These are phyloP conservation scores for Solanum virginianum DNA, from an alignment of 257 asterid species.

Conservation along the genomic window DNA sequence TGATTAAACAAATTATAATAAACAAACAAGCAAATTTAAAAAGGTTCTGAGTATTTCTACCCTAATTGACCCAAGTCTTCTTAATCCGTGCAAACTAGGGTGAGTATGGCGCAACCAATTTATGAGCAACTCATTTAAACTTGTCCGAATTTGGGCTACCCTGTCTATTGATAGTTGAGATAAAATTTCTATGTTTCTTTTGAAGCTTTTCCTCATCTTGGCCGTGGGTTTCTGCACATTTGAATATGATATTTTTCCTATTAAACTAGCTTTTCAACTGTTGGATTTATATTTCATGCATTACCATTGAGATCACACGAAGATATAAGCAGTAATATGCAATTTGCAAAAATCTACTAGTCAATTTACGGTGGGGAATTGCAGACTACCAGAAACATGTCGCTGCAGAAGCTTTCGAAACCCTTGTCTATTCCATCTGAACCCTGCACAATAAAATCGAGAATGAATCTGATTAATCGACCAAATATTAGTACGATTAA, in stretches of 20 bases:
- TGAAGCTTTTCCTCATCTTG: not conserved
- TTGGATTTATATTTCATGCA: not conserved
- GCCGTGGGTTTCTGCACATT: not conserved
- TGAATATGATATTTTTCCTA: not conserved
- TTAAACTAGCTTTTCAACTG: not conserved
- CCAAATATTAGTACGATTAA: not conserved
- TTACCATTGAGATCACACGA: not conserved
- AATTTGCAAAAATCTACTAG: not conserved
- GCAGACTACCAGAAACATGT: constrained; percentile 42
- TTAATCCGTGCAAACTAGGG: not conserved
- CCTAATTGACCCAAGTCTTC: not conserved
- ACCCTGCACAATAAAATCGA: constrained; percentile 22
- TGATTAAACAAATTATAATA: not conserved
- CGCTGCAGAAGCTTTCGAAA: constrained; percentile 51
- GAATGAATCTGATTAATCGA: not conserved
- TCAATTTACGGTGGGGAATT: not conserved
- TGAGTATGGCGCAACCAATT: not conserved
- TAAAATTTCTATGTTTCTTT: not conserved
- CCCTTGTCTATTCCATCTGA: constrained; percentile 31
- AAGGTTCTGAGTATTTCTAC: not conserved
- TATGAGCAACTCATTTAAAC: not conserved
- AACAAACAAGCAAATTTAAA: not conserved
- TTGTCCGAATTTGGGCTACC: not conserved
- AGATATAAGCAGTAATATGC: not conserved
- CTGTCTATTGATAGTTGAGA: not conserved